A percentile compares a stretch with the other conserved stretches of the same genome.
phyloP scores from a whole-genome alignment of 2,329 filamentous ascomycete species.

The Sarocladiaceae sp. region DNA sequence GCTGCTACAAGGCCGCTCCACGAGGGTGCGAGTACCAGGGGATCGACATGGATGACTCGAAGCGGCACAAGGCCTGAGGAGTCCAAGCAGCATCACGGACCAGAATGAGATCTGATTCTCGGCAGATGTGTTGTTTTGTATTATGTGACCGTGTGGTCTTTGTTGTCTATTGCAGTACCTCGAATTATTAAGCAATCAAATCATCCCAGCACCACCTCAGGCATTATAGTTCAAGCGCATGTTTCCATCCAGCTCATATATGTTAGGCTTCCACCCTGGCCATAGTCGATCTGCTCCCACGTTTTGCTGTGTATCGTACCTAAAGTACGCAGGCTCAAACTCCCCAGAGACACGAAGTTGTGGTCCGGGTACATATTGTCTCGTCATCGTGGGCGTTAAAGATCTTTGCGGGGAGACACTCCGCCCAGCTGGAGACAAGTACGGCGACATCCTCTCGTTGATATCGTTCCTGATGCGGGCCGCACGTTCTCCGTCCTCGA shows the following conservation, averaged over 20 bases:
- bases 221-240: background rate
- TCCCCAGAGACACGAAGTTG: background rate
- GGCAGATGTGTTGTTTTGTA: too few relatives aligned
- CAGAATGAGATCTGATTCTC: background rate
- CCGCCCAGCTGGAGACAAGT: background rate
- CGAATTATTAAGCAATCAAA: too few relatives aligned
- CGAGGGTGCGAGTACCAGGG: conserved; percentile 12
- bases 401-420: conserved; percentile 1
- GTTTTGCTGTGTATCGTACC: background rate
- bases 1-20: conserved; percentile 15
- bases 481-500: conserved; percentile 51
- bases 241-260: background rate
- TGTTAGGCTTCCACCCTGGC: background rate
- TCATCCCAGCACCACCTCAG: too few relatives aligned
- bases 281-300: background rate
- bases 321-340: background rate
- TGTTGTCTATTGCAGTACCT: too few relatives aligned
- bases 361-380: background rate
- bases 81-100: too few relatives aligned
- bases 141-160: too few relatives aligned
- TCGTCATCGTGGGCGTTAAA: background rate
- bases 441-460: conserved; percentile 36
- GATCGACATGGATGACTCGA: conserved; percentile 7
- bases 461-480: conserved; percentile 39
- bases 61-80: background rate